Evolutionary conservation across 2,329 filamentous ascomycete genomes (phyloP), one percentile per base, ranked within the genome.

Genomic region (Colletotrichum sp.): DNA sequence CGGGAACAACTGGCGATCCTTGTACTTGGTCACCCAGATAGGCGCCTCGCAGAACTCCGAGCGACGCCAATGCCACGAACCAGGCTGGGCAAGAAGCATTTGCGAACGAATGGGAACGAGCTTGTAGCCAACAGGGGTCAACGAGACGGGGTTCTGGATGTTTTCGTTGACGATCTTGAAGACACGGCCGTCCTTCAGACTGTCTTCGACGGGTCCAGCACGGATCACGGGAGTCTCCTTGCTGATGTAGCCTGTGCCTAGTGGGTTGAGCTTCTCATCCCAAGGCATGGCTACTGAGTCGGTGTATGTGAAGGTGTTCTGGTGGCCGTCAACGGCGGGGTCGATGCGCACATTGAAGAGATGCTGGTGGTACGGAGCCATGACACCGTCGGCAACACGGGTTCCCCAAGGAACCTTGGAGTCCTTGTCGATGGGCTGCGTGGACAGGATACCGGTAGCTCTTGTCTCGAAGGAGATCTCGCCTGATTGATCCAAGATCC

Each of bases 341-440:
- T 93, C 91, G 66, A 93, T 88, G 6, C 91, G 87, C 39, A 90
- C 79, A 60, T 84, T 87, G 83, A 93, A 93, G 69, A 93, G 86
- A 82, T 93, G 91, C 79, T 93, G 92, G 79, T 93, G 91, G 81
- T 91, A 89, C 39, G 89, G 89, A 0, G 91, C 92, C 10, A 93
- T 84, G 1, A 91, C 90, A 4, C 92, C 91, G 0, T 89, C 88
- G 4, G 87, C 86, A 4, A 93, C 91, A 3, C 91, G 87, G 52
- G 89, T 93, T 21, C 90, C 90, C 80, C 87, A 92, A 16, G 83
- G 82, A 28, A 88, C 68, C 71, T 85, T 87, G 78, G 88, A 87
- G 84, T 81, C 89, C 5, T 86, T 80, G 72, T 88, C 88, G 76
- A 92, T 91, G 77, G 90, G 88, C 70, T 89, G 85, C 1, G 89